Evolutionary conservation across 1,284 basidiomycete species (phyloP).

Genomic region (Tilletia caries): DNA sequence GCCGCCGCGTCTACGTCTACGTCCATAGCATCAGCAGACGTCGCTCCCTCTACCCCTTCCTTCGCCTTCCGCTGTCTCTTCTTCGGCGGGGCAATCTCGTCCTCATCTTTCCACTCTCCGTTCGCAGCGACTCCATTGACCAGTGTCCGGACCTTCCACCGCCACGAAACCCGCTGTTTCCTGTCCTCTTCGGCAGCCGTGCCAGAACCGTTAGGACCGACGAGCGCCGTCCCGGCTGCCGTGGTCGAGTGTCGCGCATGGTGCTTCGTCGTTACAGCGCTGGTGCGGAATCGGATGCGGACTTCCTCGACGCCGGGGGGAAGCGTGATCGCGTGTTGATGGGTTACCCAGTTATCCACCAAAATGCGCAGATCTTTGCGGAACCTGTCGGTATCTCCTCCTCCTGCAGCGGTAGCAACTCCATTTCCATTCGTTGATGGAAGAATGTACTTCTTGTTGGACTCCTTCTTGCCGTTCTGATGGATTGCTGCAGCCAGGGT

Average conservation of each 20-base stretch:
- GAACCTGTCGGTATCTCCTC: background rate
- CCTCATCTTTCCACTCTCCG: constrained; percentile 3
- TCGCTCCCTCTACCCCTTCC: background rate
- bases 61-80: background rate
- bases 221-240: background rate
- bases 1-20: background rate
- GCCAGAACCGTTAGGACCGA: background rate
- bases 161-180: background rate
- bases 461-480: no score
- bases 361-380: background rate
- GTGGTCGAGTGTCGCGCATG: background rate
- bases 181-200: background rate
- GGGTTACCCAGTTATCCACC: background rate
- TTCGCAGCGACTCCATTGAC: background rate
- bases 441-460: background rate
- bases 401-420: no score
- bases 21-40: background rate
- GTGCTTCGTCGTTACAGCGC: background rate
- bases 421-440: background rate
- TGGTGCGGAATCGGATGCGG: constrained; percentile 3
- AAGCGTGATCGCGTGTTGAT: background rate
- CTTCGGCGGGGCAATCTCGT: background rate
- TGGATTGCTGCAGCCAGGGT: background rate
- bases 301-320: background rate
- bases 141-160: background rate